These are phyloP conservation scores for Pythium pectinolyticum DNA, from an alignment of 352 stramenopile genomes.

Conservation along the genomic window DNA sequence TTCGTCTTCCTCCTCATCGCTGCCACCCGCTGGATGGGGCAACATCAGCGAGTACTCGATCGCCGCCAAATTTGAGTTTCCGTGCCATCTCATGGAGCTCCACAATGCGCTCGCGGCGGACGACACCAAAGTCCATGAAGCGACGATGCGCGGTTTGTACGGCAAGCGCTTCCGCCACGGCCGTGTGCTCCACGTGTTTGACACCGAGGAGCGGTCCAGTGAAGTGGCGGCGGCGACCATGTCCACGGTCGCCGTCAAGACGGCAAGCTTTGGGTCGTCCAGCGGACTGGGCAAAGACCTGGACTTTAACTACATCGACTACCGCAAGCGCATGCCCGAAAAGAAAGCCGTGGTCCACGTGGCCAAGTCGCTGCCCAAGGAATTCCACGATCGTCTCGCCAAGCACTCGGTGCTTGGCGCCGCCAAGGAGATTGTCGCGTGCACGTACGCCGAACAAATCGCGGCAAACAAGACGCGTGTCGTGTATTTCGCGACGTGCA, in stretches of 20 bases:
- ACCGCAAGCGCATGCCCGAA: conserved; percentile 15
- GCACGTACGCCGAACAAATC: conserved; percentile 29
- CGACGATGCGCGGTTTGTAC: conserved; percentile 17
- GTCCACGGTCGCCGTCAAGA: conserved; percentile 19
- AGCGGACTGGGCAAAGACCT: conserved; percentile 15
- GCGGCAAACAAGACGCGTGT: conserved; percentile 23
- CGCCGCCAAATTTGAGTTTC: conserved; percentile 18
- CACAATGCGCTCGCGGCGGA: conserved; percentile 21
- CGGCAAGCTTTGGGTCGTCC: conserved; percentile 12
- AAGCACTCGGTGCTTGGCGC: conserved; percentile 38
- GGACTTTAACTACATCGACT: conserved; percentile 23
- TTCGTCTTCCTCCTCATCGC: no score
- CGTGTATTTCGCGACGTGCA: conserved; percentile 35
- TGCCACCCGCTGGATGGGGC: background rate
- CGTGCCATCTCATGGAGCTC: conserved; percentile 22
- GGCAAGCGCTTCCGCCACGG: conserved; percentile 17
- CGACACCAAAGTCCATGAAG: conserved; percentile 4
- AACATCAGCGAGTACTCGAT: conserved; percentile 22
- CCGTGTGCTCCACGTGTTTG: conserved; percentile 20
- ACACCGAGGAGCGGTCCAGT: background rate
- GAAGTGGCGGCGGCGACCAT: background rate
- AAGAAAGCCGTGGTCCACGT: conserved; percentile 36
- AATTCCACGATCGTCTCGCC: conserved; percentile 45
- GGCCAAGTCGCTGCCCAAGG: conserved; percentile 59
- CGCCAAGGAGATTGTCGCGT: conserved; percentile 33